Evolutionary conservation across 148 eudicot species (phyloP).

Genomic region (Diospyros kaki): DNA sequence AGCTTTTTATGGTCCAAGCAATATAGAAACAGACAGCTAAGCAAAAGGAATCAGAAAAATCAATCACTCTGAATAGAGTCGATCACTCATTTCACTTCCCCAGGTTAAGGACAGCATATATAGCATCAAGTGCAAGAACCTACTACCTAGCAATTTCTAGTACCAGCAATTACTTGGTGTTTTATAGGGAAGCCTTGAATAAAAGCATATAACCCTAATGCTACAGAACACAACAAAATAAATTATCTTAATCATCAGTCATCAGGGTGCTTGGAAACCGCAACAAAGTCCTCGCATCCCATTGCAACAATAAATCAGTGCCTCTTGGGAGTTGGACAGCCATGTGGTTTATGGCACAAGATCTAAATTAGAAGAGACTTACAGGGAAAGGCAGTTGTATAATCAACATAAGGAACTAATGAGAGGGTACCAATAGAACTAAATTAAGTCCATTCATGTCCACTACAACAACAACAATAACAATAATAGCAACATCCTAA

Average conservation of each 20-base stretch:
- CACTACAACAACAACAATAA: neutral
- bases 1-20: too few species aligned
- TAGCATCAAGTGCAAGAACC: too few species aligned
- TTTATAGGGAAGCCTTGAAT: neutral
- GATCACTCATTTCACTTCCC: too few species aligned
- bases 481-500: neutral
- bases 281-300: neutral
- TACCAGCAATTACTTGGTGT: too few species aligned
- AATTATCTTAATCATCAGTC: neutral
- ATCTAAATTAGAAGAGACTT: neutral
- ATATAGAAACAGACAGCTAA: too few species aligned
- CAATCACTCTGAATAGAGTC: too few species aligned
- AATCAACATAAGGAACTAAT: neutral
- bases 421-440: neutral
- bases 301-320: neutral
- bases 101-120: too few species aligned
- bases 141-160: too few species aligned
- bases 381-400: neutral
- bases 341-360: neutral
- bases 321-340: neutral
- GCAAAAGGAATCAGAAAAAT: too few species aligned
- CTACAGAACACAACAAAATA: neutral
- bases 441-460: neutral
- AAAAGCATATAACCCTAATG: neutral
- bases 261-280: neutral